Evolutionary conservation across 345 rosid species (phyloP).

Genomic region (Citrus mangshanensis): DNA sequence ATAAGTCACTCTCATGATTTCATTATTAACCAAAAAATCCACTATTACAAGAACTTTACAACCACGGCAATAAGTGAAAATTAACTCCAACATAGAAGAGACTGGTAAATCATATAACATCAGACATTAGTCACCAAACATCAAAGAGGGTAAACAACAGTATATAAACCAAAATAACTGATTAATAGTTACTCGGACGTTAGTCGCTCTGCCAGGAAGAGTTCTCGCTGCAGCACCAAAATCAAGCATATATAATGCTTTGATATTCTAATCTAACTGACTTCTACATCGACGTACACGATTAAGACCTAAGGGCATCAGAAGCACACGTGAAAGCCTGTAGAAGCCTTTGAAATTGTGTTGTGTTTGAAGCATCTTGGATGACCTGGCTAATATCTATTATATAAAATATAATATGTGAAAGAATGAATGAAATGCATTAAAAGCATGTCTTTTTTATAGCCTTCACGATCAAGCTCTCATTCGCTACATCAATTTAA

Average conservation of each 20-base stretch:
- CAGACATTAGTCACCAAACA: neutral
- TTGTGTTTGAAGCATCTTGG: no score
- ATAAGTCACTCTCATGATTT: neutral
- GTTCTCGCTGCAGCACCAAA: conserved; percentile 82
- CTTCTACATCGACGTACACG: conserved; percentile 38
- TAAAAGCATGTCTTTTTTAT: neutral
- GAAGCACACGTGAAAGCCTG: conserved; percentile 85
- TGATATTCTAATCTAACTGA: no score
- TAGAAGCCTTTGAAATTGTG: conserved; percentile 51
- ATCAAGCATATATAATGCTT: conserved; percentile 58
- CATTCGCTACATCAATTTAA: neutral
- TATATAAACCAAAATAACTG: neutral
- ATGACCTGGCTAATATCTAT: no score
- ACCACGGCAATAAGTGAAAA: neutral
- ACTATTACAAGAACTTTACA: neutral
- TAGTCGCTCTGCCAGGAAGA: conserved; percentile 74
- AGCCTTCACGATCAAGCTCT: neutral
- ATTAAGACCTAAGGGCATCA: conserved; percentile 98
- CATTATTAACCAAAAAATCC: neutral
- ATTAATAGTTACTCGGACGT: conserved; percentile 73
- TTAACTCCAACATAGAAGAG: neutral
- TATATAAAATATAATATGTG: no score
- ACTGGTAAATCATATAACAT: neutral
- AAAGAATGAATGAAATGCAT: no score
- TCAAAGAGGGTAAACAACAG: neutral